A percentile compares a stretch with the other conserved stretches of the same genome.
Conservation (phyloP, 352 stramenopile genomes). For the Pythium brachiatum region DNA sequence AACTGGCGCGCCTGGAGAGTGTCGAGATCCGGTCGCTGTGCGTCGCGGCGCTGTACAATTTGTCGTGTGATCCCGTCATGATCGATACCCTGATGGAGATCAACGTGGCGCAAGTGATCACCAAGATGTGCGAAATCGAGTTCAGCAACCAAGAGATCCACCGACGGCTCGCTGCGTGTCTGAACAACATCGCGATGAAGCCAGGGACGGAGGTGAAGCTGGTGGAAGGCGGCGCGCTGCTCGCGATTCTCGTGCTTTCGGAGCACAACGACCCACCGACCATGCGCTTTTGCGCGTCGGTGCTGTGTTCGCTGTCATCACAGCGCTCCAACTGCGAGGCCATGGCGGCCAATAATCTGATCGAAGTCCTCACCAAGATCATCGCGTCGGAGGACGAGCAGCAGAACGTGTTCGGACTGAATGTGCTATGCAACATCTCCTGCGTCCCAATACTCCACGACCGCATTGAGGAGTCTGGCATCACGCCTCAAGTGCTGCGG, state of each 20-base stretch:
- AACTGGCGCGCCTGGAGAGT: slow-evolving; percentile 79
- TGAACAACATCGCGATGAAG: slow-evolving; percentile 74
- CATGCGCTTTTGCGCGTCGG: slow-evolving; percentile 65
- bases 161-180: slow-evolving; percentile 60
- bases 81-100: slow-evolving; percentile 81
- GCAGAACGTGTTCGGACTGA: slow-evolving; percentile 69
- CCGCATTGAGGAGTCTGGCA: slow-evolving; percentile 58
- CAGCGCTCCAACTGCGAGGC: slow-evolving; percentile 73
- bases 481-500: slow-evolving; percentile 47
- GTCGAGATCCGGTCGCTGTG: slow-evolving; percentile 79
- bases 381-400: slow-evolving; percentile 45
- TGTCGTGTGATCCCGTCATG: slow-evolving; percentile 70
- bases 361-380: slow-evolving; percentile 69
- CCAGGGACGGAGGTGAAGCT: slow-evolving; percentile 51
- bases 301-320: slow-evolving; percentile 68
- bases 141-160: slow-evolving; percentile 83
- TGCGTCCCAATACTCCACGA: slow-evolving; percentile 59
- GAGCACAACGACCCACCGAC: slow-evolving; percentile 72
- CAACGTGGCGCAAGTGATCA: slow-evolving; percentile 81
- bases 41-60: slow-evolving; percentile 80
- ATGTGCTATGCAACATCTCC: slow-evolving; percentile 80
- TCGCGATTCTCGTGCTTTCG: slow-evolving; percentile 63
- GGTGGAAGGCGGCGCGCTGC: slow-evolving; percentile 63
- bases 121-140: slow-evolving; percentile 84
- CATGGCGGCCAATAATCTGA: slow-evolving; percentile 59